Conservation (phyloP, 108 stramenopile species). For the Fragilaria radians region DNA sequence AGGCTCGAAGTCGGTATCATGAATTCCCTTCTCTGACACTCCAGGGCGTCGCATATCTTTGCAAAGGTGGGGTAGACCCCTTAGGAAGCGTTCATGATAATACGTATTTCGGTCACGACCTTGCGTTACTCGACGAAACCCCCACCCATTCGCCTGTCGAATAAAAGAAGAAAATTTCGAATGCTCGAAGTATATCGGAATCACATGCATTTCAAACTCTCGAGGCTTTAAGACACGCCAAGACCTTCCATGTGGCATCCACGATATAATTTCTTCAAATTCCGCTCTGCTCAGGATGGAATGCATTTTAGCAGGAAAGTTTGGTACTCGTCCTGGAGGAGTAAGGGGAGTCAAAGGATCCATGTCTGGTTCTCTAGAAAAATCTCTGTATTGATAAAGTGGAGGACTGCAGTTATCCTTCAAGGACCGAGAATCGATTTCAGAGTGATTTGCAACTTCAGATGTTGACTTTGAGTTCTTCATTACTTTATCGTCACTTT, state of each 20-base stretch:
- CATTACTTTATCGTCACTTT: too few species aligned
- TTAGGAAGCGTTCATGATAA: slow-evolving; percentile 58
- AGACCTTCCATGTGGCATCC: slow-evolving; percentile 68
- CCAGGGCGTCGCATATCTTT: slow-evolving; percentile 48
- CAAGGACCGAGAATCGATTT: too few species aligned
- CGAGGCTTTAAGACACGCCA: slow-evolving; percentile 64
- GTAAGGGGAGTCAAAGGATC: slow-evolving; percentile 63
- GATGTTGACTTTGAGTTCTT: too few species aligned
- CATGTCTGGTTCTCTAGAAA: slow-evolving; percentile 36
- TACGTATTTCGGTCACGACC: slow-evolving; percentile 64
- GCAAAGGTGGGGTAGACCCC: slow-evolving; percentile 44
- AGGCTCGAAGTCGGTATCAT: slow-evolving; percentile 49
- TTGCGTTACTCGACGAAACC: slow-evolving; percentile 51
- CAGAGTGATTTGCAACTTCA: too few species aligned
- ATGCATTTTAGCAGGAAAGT: slow-evolving; percentile 74
- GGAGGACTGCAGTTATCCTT: slow-evolving; percentile 24
- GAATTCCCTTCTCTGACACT: slow-evolving; percentile 38
- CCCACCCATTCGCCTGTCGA: slow-evolving; percentile 69
- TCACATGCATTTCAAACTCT: slow-evolving; percentile 52
- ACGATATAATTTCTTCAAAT: slow-evolving; percentile 46
- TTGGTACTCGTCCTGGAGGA: slow-evolving; percentile 49
- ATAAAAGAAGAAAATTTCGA: slow-evolving; percentile 57
- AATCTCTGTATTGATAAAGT: slow-evolving; percentile 56
- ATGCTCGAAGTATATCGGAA: slow-evolving; percentile 66
- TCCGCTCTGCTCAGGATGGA: slow-evolving; percentile 51